Percentiles rank a stretch among this genome's conserved stretches.
Conservation (phyloP, 495 filamentous ascomycete genomes). For the Diplogelasinospora grovesii region DNA sequence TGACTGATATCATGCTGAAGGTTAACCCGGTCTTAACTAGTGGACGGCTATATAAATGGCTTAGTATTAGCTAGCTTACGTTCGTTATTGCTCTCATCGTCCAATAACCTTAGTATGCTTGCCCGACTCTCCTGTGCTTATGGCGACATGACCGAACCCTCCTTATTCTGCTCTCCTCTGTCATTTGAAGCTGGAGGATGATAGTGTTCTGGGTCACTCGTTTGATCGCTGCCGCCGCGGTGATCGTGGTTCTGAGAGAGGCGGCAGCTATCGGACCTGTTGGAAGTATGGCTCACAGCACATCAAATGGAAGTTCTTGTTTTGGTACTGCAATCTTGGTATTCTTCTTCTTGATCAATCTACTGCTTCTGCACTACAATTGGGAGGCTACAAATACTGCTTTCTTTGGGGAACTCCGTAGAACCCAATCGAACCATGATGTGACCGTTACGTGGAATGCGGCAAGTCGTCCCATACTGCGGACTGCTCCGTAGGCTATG, state of each 20-base stretch:
- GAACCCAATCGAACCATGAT: too few species aligned
- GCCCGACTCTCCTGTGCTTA: constrained; percentile 3
- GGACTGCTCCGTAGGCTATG: too few species aligned
- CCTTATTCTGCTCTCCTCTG: constrained; percentile 6
- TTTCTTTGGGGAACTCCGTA: too few species aligned
- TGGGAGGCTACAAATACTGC: too few species aligned
- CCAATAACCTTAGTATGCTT: constrained; percentile 5
- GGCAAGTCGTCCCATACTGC: too few species aligned
- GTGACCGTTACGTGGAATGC: too few species aligned
- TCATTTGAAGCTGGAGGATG: constrained; percentile 1
- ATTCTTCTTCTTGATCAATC: too few species aligned
- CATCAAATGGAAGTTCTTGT: too few species aligned
- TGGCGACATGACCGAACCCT: constrained; percentile 1
- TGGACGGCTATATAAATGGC: constrained; percentile 9
- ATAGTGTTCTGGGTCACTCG: background rate
- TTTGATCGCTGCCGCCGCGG: constrained; percentile 6
- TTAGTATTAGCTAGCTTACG: constrained; percentile 4
- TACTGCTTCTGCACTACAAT: too few species aligned
- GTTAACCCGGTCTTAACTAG: constrained; percentile 6
- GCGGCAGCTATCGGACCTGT: constrained; percentile 5
- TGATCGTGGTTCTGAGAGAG: constrained; percentile 6
- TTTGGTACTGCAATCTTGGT: too few species aligned
- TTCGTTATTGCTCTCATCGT: constrained; percentile 5
- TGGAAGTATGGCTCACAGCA: too few species aligned
- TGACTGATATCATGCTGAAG: constrained; percentile 2